Evolutionary conservation across 805 yeast species (phyloP), one percentile per base, ranked within the genome.

Genomic region (Deakozyma indianensis): DNA sequence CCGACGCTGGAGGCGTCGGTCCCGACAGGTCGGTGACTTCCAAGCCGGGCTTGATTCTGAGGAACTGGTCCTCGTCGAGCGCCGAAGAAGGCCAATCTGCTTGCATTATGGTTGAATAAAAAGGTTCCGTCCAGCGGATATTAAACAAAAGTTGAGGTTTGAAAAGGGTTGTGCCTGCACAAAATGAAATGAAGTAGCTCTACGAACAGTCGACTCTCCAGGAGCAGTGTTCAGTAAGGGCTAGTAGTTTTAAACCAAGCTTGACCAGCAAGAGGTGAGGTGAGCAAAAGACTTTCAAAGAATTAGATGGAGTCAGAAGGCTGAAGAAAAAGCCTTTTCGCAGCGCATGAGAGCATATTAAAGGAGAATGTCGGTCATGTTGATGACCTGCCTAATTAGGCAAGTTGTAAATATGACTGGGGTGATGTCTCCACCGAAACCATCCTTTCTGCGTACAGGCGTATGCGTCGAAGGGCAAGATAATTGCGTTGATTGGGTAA

Each of bases 231-330:
- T 25, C 14, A 14, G 14, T 7, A 25, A 14, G 28, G 28, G 11
- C 7, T 14, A 25, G 28, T 32, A 11, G 38, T 32, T n/a, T 14
- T 14, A 11, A 11, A 32, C 38, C 38, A 11, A 32, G 18, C 38
- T 32, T 32, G 38, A 32, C 38, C 38, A 32, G 38, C 38, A 32
- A 32, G 38, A 32, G 38, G 38, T 11, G 9, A 14, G 9, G 38
- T 11, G 38, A 11, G 38, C 18, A 32, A 7, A 32, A n/a, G 16
- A 20, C 38, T 7, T 32, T 32, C 18, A 11, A 7, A 32, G 16
- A 5, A 5, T 9, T 14, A 11, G 18, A 32, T 7, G 5, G 11
- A 11, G 38, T 32, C 38, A 32, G 18, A 32, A 9, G 11, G 38
- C 38, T 32, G 18, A 32, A 32, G 38, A 32, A 32, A 32, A 20